Conservation (phyloP, 2,329 filamentous ascomycete genomes). For the Sporothrix schenckii region DNA sequence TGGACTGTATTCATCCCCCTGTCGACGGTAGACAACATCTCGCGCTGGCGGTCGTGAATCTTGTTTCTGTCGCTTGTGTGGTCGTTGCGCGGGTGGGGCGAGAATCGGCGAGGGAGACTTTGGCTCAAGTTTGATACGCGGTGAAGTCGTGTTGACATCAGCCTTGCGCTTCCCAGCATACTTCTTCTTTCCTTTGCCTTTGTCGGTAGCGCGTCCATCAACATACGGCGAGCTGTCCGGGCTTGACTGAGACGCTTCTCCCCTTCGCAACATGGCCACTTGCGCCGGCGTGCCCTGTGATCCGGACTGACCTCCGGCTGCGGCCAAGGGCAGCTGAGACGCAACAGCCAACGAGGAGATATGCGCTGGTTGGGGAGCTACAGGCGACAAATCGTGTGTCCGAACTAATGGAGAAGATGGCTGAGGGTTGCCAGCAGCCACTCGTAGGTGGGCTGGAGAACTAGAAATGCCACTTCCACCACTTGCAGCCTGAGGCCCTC, state of each 20-base stretch:
- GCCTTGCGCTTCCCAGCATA: slow-evolving; percentile 58
- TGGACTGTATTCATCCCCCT: slow-evolving; percentile 26
- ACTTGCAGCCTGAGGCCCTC: neutral
- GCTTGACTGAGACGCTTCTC: slow-evolving; percentile 55
- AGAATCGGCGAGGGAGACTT: slow-evolving; percentile 63
- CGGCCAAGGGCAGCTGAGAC: slow-evolving; percentile 41
- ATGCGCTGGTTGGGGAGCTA: slow-evolving; percentile 75
- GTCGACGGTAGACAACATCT: slow-evolving; percentile 29
- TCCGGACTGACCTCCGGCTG: neutral
- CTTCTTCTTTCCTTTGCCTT: slow-evolving; percentile 53
- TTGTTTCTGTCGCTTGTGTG: slow-evolving; percentile 61
- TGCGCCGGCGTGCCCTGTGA: slow-evolving; percentile 55
- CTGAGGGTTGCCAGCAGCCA: slow-evolving; percentile 46
- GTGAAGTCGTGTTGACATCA: slow-evolving; percentile 53
- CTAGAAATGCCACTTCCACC: neutral
- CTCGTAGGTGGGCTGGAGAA: neutral
- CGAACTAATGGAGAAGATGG: slow-evolving; percentile 58
- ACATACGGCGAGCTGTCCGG: slow-evolving; percentile 64
- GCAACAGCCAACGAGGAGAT: slow-evolving; percentile 59
- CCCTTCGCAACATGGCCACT: slow-evolving; percentile 59
- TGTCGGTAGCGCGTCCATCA: slow-evolving; percentile 11
- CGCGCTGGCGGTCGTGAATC: slow-evolving; percentile 42
- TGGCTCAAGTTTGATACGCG: slow-evolving; percentile 67
- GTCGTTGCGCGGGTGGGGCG: slow-evolving; percentile 56
- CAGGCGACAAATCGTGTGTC: slow-evolving; percentile 71